A percentile compares a stretch with the other conserved stretches of the same genome.
phyloP scores from a whole-genome alignment of 2,329 filamentous ascomycete species.

The Ceratocystis ficicola region DNA sequence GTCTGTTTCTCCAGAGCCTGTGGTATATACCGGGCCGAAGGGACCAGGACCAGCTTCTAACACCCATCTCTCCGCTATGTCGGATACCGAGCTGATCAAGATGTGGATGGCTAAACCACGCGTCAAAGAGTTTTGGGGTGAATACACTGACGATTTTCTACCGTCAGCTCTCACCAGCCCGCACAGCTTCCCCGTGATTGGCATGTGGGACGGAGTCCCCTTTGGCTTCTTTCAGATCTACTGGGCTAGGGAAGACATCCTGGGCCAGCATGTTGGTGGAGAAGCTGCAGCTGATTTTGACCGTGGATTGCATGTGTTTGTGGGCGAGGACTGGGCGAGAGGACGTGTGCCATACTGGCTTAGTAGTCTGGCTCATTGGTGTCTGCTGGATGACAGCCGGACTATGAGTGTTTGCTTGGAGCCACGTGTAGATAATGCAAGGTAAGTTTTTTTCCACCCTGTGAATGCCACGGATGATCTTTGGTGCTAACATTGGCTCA shows the following conservation, averaged over 20 bases:
- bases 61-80: constrained; percentile 34
- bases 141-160: constrained; percentile 54
- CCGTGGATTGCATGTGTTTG: constrained; percentile 72
- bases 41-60: constrained; percentile 31
- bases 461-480: not conserved
- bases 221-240: constrained; percentile 98
- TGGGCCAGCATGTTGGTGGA: constrained; percentile 57
- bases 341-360: constrained; percentile 76
- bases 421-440: constrained; percentile 79
- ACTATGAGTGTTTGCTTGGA: constrained; percentile 78
- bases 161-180: constrained; percentile 48
- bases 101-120: constrained; percentile 82
- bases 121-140: constrained; percentile 76
- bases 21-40: constrained; percentile 51
- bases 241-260: constrained; percentile 85
- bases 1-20: constrained; percentile 51
- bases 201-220: constrained; percentile 84
- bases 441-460: constrained; percentile 41
- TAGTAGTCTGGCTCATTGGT: constrained; percentile 76
- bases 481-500: not conserved
- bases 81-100: constrained; percentile 53
- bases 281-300: constrained; percentile 63
- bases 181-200: constrained; percentile 83
- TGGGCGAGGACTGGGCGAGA: constrained; percentile 86
- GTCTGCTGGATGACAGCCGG: constrained; percentile 61